phyloP scores from a whole-genome alignment of 257 asterid species.

The Fraxinus cuspidata region DNA sequence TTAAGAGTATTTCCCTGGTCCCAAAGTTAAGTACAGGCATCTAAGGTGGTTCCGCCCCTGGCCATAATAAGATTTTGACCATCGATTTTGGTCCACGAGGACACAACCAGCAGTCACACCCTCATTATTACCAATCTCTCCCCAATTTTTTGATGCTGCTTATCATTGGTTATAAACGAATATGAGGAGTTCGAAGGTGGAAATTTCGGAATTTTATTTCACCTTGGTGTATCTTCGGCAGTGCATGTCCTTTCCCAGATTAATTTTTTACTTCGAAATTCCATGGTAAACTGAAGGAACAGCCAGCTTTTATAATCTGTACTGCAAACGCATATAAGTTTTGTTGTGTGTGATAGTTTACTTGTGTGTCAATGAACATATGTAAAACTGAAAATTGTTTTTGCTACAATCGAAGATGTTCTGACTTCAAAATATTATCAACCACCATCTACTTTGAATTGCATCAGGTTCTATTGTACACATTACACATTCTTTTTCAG shows the following conservation, averaged over 20 bases:
- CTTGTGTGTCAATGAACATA: neutral
- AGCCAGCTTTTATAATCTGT: neutral
- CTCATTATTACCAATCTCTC: neutral
- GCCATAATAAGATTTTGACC: neutral
- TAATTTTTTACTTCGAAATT: neutral
- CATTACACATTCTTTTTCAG: neutral
- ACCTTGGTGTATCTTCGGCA: neutral
- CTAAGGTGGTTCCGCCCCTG: too few relatives aligned
- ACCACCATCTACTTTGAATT: neutral
- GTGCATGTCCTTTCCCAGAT: neutral
- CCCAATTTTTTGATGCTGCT: neutral
- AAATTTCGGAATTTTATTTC: neutral
- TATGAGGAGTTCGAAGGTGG: neutral
- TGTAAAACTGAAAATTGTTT: neutral
- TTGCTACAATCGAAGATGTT: neutral
- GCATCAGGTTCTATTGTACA: neutral
- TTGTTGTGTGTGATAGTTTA: neutral
- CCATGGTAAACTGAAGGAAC: neutral
- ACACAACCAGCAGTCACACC: neutral
- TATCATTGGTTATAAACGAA: neutral
- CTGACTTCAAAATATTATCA: neutral
- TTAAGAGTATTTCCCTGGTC: too few relatives aligned
- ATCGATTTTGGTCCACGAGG: neutral
- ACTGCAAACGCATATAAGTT: neutral
- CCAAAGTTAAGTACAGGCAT: too few relatives aligned